Evolutionary conservation across 2,329 filamentous ascomycete genomes (phyloP).

Genomic region (Bipolaris gigantea): DNA sequence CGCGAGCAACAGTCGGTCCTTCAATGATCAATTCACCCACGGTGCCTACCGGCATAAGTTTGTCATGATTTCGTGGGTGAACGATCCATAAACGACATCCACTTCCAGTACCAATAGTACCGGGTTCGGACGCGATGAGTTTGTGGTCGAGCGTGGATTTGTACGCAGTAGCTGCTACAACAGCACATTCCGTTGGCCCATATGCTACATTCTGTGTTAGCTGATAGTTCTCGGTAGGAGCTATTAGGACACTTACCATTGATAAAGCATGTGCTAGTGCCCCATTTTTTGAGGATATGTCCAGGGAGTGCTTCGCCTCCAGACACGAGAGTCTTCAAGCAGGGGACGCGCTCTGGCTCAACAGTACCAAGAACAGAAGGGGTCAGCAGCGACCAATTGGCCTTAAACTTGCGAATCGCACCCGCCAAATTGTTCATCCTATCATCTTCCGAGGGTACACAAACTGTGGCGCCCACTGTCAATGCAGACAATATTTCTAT

Average conservation of each 20-base stretch:
- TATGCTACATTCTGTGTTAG: conserved; percentile 26
- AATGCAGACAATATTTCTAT: conserved; percentile 58
- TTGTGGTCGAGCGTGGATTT: conserved; percentile 32
- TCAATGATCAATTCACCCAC: conserved; percentile 47
- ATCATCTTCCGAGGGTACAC: conserved; percentile 58
- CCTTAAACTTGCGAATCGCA: conserved; percentile 39
- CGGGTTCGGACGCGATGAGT: conserved; percentile 29
- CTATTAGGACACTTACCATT: conserved; percentile 45
- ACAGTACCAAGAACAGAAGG: conserved; percentile 45
- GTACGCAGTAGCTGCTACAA: conserved; percentile 29
- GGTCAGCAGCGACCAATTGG: conserved; percentile 36
- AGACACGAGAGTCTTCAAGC: conserved; percentile 48
- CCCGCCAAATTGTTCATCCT: conserved; percentile 56
- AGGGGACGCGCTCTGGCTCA: conserved; percentile 44
- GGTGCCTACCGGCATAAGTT: conserved; percentile 36
- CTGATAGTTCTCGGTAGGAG: background rate
- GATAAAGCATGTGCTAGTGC: conserved; percentile 47
- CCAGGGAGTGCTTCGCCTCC: conserved; percentile 50
- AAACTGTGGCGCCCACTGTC: conserved; percentile 54
- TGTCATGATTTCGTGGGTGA: conserved; percentile 44
- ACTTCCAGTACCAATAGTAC: conserved; percentile 37
- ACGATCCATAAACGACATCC: conserved; percentile 46
- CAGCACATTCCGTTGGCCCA: conserved; percentile 39
- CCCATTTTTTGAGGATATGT: conserved; percentile 50
- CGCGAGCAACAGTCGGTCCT: conserved; percentile 50